phyloP scores from a whole-genome alignment of 2,329 filamentous ascomycete species.

The Alternaria longipes region DNA sequence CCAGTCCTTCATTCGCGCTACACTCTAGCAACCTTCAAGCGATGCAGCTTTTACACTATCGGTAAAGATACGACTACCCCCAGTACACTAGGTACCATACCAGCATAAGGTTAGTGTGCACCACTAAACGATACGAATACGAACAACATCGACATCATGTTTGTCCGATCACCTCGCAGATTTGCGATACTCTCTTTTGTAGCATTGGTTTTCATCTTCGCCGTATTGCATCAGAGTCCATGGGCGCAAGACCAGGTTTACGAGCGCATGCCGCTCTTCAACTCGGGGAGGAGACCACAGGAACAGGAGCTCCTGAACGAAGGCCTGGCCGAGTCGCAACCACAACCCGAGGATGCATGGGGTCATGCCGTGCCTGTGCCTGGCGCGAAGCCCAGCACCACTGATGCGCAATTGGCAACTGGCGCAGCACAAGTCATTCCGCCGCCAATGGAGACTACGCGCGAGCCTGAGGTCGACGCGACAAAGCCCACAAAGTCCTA shows the following conservation, averaged over 20 bases:
- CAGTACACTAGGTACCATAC: constrained; percentile 21
- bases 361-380: constrained; percentile 30
- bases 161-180: constrained; percentile 50
- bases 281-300: constrained; percentile 15
- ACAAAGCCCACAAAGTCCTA: constrained; percentile 18
- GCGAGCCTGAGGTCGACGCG: background rate
- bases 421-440: background rate
- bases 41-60: constrained; percentile 28
- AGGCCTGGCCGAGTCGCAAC: constrained; percentile 19
- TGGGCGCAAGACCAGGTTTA: constrained; percentile 39
- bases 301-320: constrained; percentile 25
- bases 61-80: constrained; percentile 28
- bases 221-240: constrained; percentile 40
- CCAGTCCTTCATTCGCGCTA: constrained; percentile 15
- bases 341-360: constrained; percentile 35
- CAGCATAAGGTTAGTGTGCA: constrained; percentile 28
- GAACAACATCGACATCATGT: constrained; percentile 37
- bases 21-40: constrained; percentile 16
- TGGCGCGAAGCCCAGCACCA: constrained; percentile 7
- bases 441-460: constrained; percentile 14
- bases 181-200: constrained; percentile 50
- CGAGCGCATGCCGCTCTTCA: constrained; percentile 37
- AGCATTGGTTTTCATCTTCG: constrained; percentile 45
- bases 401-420: constrained; percentile 3
- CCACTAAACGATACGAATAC: constrained; percentile 31